phyloP scores from a whole-genome alignment of 2,329 filamentous ascomycete genomes.

The Ophiocordyceps camponoti-saundersi region DNA sequence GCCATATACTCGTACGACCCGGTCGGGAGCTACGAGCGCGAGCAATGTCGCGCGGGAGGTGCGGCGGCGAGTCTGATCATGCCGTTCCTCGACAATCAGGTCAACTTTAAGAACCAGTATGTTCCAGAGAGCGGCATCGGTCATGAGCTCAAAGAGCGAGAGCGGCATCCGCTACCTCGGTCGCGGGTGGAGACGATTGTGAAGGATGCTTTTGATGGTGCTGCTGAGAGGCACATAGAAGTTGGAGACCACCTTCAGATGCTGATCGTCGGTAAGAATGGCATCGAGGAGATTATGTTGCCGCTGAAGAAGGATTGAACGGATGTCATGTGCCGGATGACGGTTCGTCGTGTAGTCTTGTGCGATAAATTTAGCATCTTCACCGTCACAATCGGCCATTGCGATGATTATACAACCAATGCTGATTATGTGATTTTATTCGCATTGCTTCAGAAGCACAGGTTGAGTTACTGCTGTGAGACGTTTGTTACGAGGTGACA shows the following conservation, averaged over 20 bases:
- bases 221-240: constrained; percentile 97
- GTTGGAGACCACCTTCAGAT: constrained; percentile 94
- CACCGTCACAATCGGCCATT: too few species aligned
- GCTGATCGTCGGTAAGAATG: constrained; percentile 76
- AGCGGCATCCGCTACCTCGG: constrained; percentile 52
- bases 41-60: constrained; percentile 87
- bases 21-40: constrained; percentile 91
- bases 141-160: constrained; percentile 59
- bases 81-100: constrained; percentile 98
- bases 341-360: background rate
- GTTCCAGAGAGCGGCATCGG: constrained; percentile 72
- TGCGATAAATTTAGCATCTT: too few species aligned
- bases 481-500: too few species aligned
- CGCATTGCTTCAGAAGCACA: too few species aligned
- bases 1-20: constrained; percentile 96
- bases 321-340: constrained; percentile 15
- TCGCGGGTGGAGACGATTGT: constrained; percentile 71
- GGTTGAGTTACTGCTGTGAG: too few species aligned
- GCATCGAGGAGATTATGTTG: constrained; percentile 71
- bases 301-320: constrained; percentile 78
- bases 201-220: constrained; percentile 94
- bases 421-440: too few species aligned
- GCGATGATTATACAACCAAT: too few species aligned
- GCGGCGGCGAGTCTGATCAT: constrained; percentile 91
- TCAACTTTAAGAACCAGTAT: constrained; percentile 99